Evolutionary conservation across 139 green algal genomes (phyloP), one percentile per base, ranked within the genome.

Genomic region (Closterium sp.): DNA sequence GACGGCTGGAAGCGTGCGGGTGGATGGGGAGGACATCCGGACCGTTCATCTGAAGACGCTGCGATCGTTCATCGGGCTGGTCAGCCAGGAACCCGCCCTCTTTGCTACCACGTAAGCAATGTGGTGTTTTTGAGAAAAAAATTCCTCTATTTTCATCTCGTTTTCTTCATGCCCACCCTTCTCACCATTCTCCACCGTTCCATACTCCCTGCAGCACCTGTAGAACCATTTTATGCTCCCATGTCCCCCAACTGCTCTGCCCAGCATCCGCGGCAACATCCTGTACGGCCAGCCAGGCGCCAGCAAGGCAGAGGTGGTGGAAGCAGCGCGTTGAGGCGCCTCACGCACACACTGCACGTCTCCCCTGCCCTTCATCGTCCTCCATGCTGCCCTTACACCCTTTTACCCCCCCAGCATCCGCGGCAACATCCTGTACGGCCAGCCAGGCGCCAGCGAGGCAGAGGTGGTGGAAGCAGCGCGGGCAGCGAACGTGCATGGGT

Each of bases 1-100:
- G 28, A 30, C 34, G 85, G 85, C n/a, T 31, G 85, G 85, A 4
- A 30, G 28, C 4, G 87, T 90, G 28, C 32, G 30, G 17, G 32
- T 99, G 88, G 98, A 99, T 90, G 97, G 97, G 17, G 30, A 94
- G 2, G 96, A 98, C 89, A 86, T 99, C 28, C 93, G 94, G 4
- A 89, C 32, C 0, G 92, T 98, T 38, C 94, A 97, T 4, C 92
- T 99, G n/a, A 42, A 86, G 19, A 98, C 96, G 96, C 96, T 99
- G 84, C 96, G 97, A 22, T 38, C 50, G 2, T 34, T 96, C 88
- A 85, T 98, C 19, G 95, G 95, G 22, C 94, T 98, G 34, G 97
- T 99, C 29, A 96, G 91, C 70, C 91, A 93, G 86, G 91, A 93
- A 88, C 91, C 91, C 10, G 86, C 91, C 4, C 87, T 93, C 13